phyloP scores from a whole-genome alignment of 768 basidiomycete species.

The Agaricus subrufescens region DNA sequence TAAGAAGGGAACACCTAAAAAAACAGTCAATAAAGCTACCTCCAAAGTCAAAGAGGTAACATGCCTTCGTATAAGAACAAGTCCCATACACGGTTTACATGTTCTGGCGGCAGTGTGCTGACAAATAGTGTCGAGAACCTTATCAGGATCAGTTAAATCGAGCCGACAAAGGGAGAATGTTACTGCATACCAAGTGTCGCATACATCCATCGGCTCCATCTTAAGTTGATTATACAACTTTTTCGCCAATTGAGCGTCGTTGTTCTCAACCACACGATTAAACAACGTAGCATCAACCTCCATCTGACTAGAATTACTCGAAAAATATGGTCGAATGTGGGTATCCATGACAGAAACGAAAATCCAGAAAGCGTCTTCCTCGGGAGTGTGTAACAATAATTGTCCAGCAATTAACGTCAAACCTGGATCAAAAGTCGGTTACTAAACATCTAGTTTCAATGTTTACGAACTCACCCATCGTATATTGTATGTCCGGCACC shows the following conservation, averaged over 20 bases:
- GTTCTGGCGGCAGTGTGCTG: slow-evolving; percentile 56
- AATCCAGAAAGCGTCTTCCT: slow-evolving; percentile 91
- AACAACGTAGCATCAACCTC: slow-evolving; percentile 77
- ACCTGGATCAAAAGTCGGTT: slow-evolving; percentile 32
- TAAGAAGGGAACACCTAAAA: slow-evolving; percentile 63
- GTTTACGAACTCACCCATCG: slow-evolving; percentile 39
- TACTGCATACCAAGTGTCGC: slow-evolving; percentile 54
- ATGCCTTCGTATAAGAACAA: slow-evolving; percentile 77
- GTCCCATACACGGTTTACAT: slow-evolving; percentile 77
- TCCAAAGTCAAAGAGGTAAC: slow-evolving; percentile 3
- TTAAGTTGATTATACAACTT: slow-evolving; percentile 64
- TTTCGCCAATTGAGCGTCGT: slow-evolving; percentile 56
- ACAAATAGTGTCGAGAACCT: slow-evolving; percentile 78
- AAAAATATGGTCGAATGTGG: slow-evolving; percentile 77
- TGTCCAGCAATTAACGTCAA: slow-evolving; percentile 69
- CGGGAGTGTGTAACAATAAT: slow-evolving; percentile 68
- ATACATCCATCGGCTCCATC: slow-evolving; percentile 52
- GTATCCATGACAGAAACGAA: slow-evolving; percentile 85
- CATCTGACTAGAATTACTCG: slow-evolving; percentile 51
- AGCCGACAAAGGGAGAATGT: neutral
- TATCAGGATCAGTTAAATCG: neutral
- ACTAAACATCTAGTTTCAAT: neutral
- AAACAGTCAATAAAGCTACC: neutral
- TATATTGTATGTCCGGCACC: slow-evolving; percentile 80
- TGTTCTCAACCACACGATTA: slow-evolving; percentile 59